These are phyloP conservation scores for Pseudofabraea citricarpa DNA, from an alignment of 2,329 filamentous ascomycete genomes.

Conservation along the genomic window DNA sequence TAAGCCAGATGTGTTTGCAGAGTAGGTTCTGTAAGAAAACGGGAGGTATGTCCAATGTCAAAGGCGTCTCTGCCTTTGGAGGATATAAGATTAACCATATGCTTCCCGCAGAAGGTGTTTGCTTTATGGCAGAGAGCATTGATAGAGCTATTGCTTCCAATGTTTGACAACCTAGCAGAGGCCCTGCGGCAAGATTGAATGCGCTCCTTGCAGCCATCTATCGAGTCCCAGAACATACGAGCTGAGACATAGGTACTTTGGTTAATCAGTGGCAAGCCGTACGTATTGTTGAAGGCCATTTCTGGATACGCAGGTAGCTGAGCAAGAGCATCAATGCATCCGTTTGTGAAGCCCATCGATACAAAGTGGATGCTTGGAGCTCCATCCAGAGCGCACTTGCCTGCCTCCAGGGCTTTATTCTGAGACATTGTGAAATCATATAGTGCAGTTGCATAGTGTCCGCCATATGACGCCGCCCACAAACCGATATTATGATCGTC, in stretches of 20 bases:
- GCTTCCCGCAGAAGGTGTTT: too few relatives aligned
- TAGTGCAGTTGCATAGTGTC: conserved; percentile 62
- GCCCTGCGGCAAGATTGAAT: too few relatives aligned
- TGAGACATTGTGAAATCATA: conserved; percentile 31
- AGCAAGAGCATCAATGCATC: conserved; percentile 55
- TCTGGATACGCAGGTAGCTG: conserved; percentile 34
- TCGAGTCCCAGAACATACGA: neutral
- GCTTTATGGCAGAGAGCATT: too few relatives aligned
- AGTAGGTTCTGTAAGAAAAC: neutral
- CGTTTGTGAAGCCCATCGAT: conserved; percentile 65
- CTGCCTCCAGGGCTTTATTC: conserved; percentile 17
- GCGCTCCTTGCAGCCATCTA: neutral
- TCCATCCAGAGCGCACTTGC: neutral
- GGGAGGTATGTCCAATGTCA: neutral
- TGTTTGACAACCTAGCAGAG: too few relatives aligned
- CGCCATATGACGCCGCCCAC: conserved; percentile 63
- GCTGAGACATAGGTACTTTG: neutral
- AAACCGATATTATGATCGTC: conserved; percentile 51
- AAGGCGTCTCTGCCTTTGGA: neutral
- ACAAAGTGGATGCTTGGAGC: conserved; percentile 46
- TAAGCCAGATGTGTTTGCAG: neutral
- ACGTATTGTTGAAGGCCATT: conserved; percentile 13
- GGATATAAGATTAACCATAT: neutral
- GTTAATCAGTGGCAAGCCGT: conserved; percentile 1
- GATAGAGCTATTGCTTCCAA: too few relatives aligned